phyloP scores from a whole-genome alignment of 768 basidiomycete genomes.

The Suillus fuscotomentosus region DNA sequence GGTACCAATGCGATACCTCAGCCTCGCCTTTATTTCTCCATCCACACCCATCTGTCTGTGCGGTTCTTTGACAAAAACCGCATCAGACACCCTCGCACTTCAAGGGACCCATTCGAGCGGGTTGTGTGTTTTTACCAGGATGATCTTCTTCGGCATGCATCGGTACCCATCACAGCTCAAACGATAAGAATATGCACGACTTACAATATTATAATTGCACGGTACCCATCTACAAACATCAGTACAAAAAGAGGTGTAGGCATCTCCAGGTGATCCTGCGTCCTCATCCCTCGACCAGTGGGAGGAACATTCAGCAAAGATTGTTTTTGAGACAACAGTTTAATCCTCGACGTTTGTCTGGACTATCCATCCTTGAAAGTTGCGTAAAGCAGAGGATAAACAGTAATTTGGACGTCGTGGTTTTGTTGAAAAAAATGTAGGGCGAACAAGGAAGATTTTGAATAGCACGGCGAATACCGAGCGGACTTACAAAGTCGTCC shows the following conservation, averaged over 20 bases:
- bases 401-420: constrained; percentile 84
- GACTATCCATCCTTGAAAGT: constrained; percentile 66
- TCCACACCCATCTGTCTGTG: constrained; percentile 55
- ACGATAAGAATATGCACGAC: neutral
- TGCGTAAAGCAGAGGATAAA: constrained; percentile 50
- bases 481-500: neutral
- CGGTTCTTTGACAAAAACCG: constrained; percentile 25
- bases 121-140: constrained; percentile 89
- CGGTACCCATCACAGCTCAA: constrained; percentile 6
- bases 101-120: constrained; percentile 44
- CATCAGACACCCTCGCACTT: constrained; percentile 26
- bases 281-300: constrained; percentile 87
- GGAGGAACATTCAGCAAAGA: constrained; percentile 90
- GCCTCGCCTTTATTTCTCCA: constrained; percentile 90
- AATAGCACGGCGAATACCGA: constrained; percentile 27
- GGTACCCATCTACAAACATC: constrained; percentile 28
- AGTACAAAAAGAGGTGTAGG: constrained; percentile 41
- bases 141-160: constrained; percentile 65
- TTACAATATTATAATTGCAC: constrained; percentile 12
- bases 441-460: constrained; percentile 25
- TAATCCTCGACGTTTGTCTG: constrained; percentile 88
- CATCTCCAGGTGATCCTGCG: constrained; percentile 91
- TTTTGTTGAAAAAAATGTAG: constrained; percentile 19
- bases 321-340: constrained; percentile 78
- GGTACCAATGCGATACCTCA: constrained; percentile 45